A percentile compares a stretch with the other conserved stretches of the same genome.
phyloP scores from a whole-genome alignment of 2,329 filamentous ascomycete genomes.

The Peltaster fructicola region DNA sequence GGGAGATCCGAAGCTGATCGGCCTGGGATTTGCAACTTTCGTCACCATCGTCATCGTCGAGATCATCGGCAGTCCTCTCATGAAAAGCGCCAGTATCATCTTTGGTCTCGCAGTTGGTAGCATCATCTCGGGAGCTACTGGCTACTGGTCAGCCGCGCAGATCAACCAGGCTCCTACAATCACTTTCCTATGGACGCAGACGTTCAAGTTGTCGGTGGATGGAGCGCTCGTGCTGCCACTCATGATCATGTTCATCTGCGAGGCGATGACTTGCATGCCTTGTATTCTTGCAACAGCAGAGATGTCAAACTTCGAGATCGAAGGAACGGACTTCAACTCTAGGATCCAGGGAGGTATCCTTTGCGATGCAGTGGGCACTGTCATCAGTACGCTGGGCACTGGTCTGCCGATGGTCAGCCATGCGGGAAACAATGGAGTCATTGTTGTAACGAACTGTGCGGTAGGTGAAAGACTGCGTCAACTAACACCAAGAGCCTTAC shows the following conservation, averaged over 20 bases:
- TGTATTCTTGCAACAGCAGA: constrained; percentile 8
- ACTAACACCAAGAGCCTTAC: neutral
- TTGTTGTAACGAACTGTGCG: constrained; percentile 9
- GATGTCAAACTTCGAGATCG: constrained; percentile 6
- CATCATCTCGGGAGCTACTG: constrained; percentile 8
- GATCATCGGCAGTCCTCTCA: constrained; percentile 7
- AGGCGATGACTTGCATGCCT: constrained; percentile 9
- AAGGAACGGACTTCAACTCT: constrained; percentile 7
- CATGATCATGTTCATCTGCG: constrained; percentile 9
- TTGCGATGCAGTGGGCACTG: constrained; percentile 7
- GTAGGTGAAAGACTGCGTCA: constrained; percentile 4
- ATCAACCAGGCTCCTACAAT: constrained; percentile 7
- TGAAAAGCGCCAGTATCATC: constrained; percentile 8
- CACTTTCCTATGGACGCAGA: constrained; percentile 7
- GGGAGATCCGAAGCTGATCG: constrained; percentile 8
- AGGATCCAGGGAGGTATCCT: constrained; percentile 9
- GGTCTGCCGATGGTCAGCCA: constrained; percentile 8
- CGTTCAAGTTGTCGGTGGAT: constrained; percentile 8
- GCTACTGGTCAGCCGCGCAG: constrained; percentile 7
- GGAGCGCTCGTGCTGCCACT: constrained; percentile 7
- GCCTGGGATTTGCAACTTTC: constrained; percentile 8
- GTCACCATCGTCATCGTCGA: constrained; percentile 9
- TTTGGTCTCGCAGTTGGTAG: constrained; percentile 8
- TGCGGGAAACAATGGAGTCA: constrained; percentile 9
- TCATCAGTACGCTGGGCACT: constrained; percentile 6